These are phyloP conservation scores for Coniochaeta sp. DNA, from an alignment of 2,329 filamentous ascomycete genomes.

Conservation along the genomic window DNA sequence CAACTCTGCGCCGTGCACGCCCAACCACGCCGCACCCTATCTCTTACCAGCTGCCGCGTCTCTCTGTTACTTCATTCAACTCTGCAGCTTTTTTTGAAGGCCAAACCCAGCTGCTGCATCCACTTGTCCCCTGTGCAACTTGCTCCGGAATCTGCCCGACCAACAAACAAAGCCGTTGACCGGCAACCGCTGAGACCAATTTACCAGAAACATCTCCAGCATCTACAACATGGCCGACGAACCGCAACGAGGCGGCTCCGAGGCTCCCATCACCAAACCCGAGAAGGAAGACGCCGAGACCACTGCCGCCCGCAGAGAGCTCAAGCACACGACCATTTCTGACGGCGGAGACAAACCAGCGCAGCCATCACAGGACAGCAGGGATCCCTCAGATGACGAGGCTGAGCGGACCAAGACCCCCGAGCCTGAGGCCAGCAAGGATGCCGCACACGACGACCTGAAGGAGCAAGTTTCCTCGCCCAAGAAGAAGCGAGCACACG, in stretches of 20 bases:
- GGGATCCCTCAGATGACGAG: constrained; percentile 10
- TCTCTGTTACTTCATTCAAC: too few relatives aligned
- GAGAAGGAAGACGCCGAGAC: constrained; percentile 55
- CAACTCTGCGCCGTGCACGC: neutral
- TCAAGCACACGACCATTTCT: constrained; percentile 58
- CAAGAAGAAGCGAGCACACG: constrained; percentile 60
- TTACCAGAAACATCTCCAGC: neutral
- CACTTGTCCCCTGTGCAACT: too few relatives aligned
- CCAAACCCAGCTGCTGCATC: too few relatives aligned
- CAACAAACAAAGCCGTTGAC: neutral
- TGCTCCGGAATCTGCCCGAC: too few relatives aligned
- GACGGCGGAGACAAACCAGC: constrained; percentile 28
- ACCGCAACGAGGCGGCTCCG: constrained; percentile 32
- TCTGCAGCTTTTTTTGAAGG: neutral
- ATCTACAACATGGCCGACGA: constrained; percentile 37
- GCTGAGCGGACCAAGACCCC: constrained; percentile 25
- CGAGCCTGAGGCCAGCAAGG: constrained; percentile 25
- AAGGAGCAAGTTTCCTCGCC: constrained; percentile 50
- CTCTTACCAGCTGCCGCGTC: neutral
- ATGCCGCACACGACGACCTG: constrained; percentile 29
- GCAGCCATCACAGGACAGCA: constrained; percentile 14
- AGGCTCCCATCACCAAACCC: constrained; percentile 20
- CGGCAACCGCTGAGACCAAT: neutral
- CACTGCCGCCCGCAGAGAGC: constrained; percentile 55
- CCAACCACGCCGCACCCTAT: neutral